Conservation (phyloP, 2,329 filamentous ascomycete genomes). For the Trichoderma polysporum region DNA sequence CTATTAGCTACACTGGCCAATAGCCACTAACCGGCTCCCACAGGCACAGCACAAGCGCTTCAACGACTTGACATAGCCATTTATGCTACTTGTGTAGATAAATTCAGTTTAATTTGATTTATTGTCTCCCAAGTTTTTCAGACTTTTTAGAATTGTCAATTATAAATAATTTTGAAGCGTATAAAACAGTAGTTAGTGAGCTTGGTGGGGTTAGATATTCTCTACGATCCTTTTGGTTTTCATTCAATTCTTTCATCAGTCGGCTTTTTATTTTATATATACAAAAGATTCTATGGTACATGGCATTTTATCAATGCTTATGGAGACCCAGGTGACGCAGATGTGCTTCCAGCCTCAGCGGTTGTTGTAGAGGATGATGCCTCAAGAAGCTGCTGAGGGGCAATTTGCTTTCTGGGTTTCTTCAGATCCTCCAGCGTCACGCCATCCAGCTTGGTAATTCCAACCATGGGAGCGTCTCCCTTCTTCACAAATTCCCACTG, state of each 20-base stretch:
- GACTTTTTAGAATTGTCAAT: background rate
- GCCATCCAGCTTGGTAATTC: constrained; percentile 86
- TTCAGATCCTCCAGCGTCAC: constrained; percentile 81
- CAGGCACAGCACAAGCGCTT: background rate
- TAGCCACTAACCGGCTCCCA: background rate
- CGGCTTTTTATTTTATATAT: constrained; percentile 28
- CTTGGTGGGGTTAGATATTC: background rate
- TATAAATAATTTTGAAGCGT: background rate
- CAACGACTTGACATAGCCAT: background rate
- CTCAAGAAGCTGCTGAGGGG: constrained; percentile 42
- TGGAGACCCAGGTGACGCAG: constrained; percentile 35
- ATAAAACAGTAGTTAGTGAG: background rate
- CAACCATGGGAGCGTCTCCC: constrained; percentile 85
- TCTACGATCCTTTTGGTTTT: background rate
- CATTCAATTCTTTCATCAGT: constrained; percentile 15
- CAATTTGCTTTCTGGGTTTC: constrained; percentile 69
- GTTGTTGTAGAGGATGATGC: constrained; percentile 35
- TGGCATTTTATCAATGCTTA: constrained; percentile 19
- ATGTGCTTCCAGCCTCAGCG: constrained; percentile 35
- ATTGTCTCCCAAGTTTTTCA: background rate
- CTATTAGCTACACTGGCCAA: background rate
- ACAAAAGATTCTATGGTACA: constrained; percentile 22
- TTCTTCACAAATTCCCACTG: constrained; percentile 93
- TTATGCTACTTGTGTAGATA: background rate
- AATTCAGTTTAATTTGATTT: background rate